Base-by-base conservation (phyloP, 192 early-diverging fungal species). In the Spinellus fusiger region DNA sequence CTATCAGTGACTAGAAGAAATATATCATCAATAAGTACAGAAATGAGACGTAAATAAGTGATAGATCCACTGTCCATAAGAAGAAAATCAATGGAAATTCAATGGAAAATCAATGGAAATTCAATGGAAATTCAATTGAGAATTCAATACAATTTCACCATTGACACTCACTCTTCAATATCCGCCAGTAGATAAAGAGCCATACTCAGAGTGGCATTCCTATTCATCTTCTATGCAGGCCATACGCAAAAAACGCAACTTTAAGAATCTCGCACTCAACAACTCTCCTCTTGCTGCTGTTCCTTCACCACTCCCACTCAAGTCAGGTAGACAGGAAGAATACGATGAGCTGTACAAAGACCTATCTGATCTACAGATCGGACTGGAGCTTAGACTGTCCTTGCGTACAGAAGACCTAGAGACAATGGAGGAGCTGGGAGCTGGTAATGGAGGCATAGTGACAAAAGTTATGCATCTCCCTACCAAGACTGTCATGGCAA, bases 401-500 rank as follows among this genome's bases (percentile, higher is more conserved):
- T 67, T 93, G 63, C 80, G 86, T 58, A 73, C 81, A 38, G 91
- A 94, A 70, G 96, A 98, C 67, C 77, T 98, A 53, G 74, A 77
- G 31, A 75, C 84, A 0, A 63, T 92, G 16, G 72, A 85, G 61
- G 89, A 93, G 66, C 77, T 98, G 56, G 96, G 96, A 50, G 84
- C 89, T n/a, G 96, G 96, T 3, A 89, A 90, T 62, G 93, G 93
- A 22, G 96, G 96, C 6, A 88, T 91, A 1, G 96, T 98, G 27
- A 82, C 81, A 53, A 84, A 89, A 66, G 93, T 93, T 23, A 67
- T 83, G 62, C 93, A 98, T 66, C 71, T 82, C 52, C 90, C 92
- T n/a, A 94, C 93, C 56, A 80, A 84, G 32, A 90, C 86, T 33
- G 75, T 95, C 37, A 95, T 98, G 92, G 96, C 96, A 8, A 79